These are phyloP conservation scores for Panicum miliaceum DNA, from an alignment of 176 grass and related monocot genomes.

Conservation along the genomic window DNA sequence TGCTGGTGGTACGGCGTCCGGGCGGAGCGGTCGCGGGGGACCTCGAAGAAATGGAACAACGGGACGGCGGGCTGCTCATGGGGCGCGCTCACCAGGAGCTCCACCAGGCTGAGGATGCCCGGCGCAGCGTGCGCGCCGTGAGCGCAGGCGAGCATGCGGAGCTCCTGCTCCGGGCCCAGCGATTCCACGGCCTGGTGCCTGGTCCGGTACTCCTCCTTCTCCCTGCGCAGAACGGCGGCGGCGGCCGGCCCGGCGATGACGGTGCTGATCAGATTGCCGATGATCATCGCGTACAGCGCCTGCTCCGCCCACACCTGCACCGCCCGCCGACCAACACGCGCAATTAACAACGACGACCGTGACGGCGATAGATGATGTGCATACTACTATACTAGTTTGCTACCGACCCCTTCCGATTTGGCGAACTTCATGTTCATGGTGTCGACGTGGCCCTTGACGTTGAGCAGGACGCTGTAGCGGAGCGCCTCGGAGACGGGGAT, in stretches of 20 bases:
- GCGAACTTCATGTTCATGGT: conserved; percentile 69
- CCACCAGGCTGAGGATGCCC: conserved; percentile 39
- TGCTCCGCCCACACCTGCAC: conserved; percentile 56
- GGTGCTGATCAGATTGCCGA: conserved; percentile 55
- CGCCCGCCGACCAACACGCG: too few relatives aligned
- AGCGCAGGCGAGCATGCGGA: conserved; percentile 41
- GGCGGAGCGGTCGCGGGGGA: neutral
- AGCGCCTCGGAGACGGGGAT: conserved; percentile 53
- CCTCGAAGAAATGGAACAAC: conserved; percentile 50
- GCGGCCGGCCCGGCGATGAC: conserved; percentile 40
- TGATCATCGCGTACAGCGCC: conserved; percentile 61
- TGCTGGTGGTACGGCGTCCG: conserved; percentile 26
- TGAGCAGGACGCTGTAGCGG: conserved; percentile 55
- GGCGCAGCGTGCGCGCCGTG: conserved; percentile 50
- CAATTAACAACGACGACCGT: too few relatives aligned
- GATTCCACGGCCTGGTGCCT: conserved; percentile 51
- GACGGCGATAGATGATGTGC: too few relatives aligned
- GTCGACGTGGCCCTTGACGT: conserved; percentile 59
- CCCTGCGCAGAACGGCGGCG: conserved; percentile 32
- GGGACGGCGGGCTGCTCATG: conserved; percentile 40
- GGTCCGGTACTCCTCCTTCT: conserved; percentile 39
- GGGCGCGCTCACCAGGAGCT: conserved; percentile 38
- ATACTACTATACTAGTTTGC: too few relatives aligned
- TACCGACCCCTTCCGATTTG: conserved; percentile 37
- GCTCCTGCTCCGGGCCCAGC: conserved; percentile 17